Percentiles rank a stretch among this genome's conserved stretches.
Conservation (phyloP, 163 green algal species). For the Chloromonas sp. region DNA sequence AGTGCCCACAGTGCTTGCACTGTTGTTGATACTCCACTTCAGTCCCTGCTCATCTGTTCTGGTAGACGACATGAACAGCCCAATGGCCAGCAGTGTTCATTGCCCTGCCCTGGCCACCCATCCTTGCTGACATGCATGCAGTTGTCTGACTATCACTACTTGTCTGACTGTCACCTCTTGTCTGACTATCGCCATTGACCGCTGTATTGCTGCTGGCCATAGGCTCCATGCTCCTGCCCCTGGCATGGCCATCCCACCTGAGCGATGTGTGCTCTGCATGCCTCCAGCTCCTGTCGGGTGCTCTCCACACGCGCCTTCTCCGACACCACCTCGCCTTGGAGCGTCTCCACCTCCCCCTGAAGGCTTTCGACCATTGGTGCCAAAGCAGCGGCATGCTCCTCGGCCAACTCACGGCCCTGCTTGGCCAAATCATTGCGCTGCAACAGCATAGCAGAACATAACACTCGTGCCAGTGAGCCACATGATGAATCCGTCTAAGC, state of each 20-base stretch:
- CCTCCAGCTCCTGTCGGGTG: neutral
- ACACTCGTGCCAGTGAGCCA: neutral
- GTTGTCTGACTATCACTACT: too few species aligned
- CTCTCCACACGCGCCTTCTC: neutral
- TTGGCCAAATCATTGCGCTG: slow-evolving; percentile 45
- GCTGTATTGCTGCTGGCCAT: neutral
- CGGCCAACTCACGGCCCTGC: slow-evolving; percentile 30
- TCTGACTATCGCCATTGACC: too few species aligned
- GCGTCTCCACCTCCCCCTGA: slow-evolving; percentile 26
- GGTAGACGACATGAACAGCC: too few species aligned
- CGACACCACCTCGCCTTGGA: slow-evolving; percentile 13
- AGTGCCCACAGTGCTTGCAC: too few species aligned
- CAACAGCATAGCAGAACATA: neutral
- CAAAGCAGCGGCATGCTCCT: slow-evolving; percentile 30
- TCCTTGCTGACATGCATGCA: too few species aligned
- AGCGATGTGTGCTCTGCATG: neutral
- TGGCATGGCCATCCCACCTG: neutral
- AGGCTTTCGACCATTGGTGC: slow-evolving; percentile 29
- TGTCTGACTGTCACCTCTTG: too few species aligned
- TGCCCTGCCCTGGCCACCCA: too few species aligned
- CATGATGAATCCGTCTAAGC: too few species aligned
- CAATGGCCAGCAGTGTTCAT: too few species aligned
- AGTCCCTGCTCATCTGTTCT: too few species aligned
- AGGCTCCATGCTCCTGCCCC: neutral
- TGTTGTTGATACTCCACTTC: too few species aligned